Evolutionary conservation across 2,329 filamentous ascomycete genomes (phyloP).

Genomic region (Claviceps spartinae): DNA sequence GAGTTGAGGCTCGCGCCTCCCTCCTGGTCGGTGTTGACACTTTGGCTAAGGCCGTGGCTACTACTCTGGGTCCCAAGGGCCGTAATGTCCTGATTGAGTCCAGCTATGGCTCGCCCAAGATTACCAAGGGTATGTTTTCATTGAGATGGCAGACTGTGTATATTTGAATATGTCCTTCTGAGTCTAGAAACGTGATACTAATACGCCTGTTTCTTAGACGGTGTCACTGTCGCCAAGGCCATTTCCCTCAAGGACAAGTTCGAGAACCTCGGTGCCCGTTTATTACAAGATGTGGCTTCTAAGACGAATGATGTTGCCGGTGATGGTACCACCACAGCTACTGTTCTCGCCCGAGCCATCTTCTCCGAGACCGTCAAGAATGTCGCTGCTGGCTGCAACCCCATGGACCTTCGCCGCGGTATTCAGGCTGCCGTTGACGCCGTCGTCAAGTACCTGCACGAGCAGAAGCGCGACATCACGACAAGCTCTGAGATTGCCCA

Average conservation of each 20-base stretch:
- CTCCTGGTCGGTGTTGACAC: conserved; percentile 93
- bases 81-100: conserved; percentile 98
- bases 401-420: conserved; percentile 94
- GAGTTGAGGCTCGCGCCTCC: conserved; percentile 80
- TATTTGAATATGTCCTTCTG: conserved; percentile 10
- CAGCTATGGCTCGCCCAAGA: conserved; percentile 96
- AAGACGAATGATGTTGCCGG: conserved; percentile 99
- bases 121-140: conserved; percentile 69
- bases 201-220: conserved; percentile 39
- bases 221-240: conserved; percentile 80
- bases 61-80: conserved; percentile 93
- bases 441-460: conserved; percentile 84
- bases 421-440: conserved; percentile 93
- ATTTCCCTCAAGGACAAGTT: conserved; percentile 96
- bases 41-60: conserved; percentile 87
- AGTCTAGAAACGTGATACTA: not conserved
- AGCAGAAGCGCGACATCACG: conserved; percentile 96
- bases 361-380: conserved; percentile 99
- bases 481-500: conserved; percentile 95
- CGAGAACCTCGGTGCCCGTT: conserved; percentile 93
- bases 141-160: conserved; percentile 10
- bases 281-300: conserved; percentile 94
- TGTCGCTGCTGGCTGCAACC: conserved; percentile 97
- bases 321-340: conserved; percentile 97
- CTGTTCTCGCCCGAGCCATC: conserved; percentile 91